Evolutionary conservation across 345 rosid species (phyloP), one percentile per base, ranked within the genome.

Genomic region (Linum tenue): DNA sequence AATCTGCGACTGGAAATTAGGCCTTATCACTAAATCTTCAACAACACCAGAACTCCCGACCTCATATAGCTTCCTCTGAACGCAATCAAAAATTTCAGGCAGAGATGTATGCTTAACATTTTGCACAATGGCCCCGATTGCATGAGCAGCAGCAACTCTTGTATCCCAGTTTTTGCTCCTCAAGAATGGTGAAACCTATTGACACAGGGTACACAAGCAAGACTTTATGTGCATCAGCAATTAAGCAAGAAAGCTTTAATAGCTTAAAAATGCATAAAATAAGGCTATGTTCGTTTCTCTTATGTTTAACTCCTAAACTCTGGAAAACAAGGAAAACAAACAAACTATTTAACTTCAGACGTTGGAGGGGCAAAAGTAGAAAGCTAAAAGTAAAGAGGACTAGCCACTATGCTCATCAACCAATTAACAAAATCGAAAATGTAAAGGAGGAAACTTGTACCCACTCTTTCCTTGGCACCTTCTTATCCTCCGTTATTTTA

Each of bases 111-210:
- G 88, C 81, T 90, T 90, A 69, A 88, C 89, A 87, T 90, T 94
- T 73, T 85, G 92, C 68, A 86, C 89, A 74, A 94, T 90, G 66
- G 97, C 89, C 68, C 99, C 99, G 72, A 94, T 83, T 39, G 99
- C 99, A 79, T 94, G 92, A 73, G 99, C 97, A 77, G 99, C 97
- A 72, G 99, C 97, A 75, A 90, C 97, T 81, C 99, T 88, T 7
- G 99, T 94, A 73, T 94, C 97, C 99, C 99, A 94, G 60, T 81
- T 94, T 83, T 85, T 90, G 84, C 97, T 94, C 56, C 79, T 90
- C 66, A 94, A 97, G 76, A 85, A 78, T 58, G 81, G 92, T 71
- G 88, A 82, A 72, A 94, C 95, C 99, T 94, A 72, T 67, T 74
- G 70, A 42, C 69, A 80, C 2, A 65, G 43, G 65, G 62, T 37